A percentile compares a stretch with the other conserved stretches of the same genome.
phyloP scores from a whole-genome alignment of 352 stramenopile species.

The Pythium dissimile region DNA sequence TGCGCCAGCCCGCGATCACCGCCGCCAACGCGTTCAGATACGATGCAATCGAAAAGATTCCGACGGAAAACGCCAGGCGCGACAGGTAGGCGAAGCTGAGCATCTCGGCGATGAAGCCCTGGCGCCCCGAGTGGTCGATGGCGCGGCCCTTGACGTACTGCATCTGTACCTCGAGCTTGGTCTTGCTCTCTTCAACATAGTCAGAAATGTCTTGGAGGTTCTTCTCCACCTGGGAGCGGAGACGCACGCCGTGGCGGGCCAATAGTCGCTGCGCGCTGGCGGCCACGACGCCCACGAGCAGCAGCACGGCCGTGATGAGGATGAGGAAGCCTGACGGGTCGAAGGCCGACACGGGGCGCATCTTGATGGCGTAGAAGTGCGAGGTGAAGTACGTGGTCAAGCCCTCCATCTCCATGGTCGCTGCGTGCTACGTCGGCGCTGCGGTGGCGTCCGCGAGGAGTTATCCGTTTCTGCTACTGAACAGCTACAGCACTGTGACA shows the following conservation, averaged over 20 bases:
- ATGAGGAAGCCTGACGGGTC: constrained; percentile 86
- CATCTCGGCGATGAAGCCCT: constrained; percentile 87
- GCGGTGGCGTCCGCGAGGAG: background rate
- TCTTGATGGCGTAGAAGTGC: constrained; percentile 85
- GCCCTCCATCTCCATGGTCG: constrained; percentile 42
- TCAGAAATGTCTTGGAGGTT: constrained; percentile 76
- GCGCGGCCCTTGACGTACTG: constrained; percentile 66
- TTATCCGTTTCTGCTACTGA: background rate
- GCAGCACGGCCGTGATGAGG: constrained; percentile 60
- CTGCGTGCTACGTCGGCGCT: background rate
- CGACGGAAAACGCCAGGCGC: constrained; percentile 73
- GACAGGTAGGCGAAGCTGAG: constrained; percentile 85
- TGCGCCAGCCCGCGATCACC: constrained; percentile 80
- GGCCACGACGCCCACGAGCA: constrained; percentile 61
- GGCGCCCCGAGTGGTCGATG: constrained; percentile 68
- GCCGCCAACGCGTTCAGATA: constrained; percentile 83
- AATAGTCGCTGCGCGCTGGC: constrained; percentile 43
- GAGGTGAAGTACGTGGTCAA: constrained; percentile 72
- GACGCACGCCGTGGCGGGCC: constrained; percentile 30
- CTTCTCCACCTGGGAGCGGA: constrained; percentile 61
- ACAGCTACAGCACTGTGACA: too few relatives aligned
- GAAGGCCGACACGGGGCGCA: constrained; percentile 76
- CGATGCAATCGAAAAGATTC: constrained; percentile 67
- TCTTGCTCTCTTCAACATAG: constrained; percentile 63
- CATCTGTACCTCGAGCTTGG: constrained; percentile 64